These are phyloP conservation scores for Phytophthora pseudosyringae DNA, from an alignment of 352 stramenopile genomes.

Conservation along the genomic window DNA sequence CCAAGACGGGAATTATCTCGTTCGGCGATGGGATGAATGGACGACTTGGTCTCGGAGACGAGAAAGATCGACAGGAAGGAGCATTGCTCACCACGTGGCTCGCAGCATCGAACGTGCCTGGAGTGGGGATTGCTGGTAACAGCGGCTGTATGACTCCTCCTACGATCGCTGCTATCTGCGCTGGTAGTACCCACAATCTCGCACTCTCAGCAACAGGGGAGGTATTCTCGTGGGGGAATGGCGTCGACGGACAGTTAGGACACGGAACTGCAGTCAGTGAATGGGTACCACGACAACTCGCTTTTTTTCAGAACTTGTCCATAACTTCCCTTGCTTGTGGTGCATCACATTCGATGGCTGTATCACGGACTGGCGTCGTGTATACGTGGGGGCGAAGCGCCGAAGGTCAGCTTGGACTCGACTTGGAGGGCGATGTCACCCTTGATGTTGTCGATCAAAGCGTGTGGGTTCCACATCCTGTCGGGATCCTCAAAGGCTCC, in stretches of 20 bases:
- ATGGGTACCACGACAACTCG: constrained; percentile 62
- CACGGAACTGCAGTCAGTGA: constrained; percentile 57
- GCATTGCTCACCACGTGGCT: constrained; percentile 50
- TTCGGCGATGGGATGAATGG: constrained; percentile 81
- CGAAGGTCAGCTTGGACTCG: constrained; percentile 59
- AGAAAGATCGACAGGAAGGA: constrained; percentile 52
- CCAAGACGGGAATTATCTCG: constrained; percentile 54
- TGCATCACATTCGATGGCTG: constrained; percentile 51
- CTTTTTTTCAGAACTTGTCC: constrained; percentile 47
- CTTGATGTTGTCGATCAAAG: constrained; percentile 11
- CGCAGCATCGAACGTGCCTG: constrained; percentile 15
- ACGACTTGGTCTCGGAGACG: constrained; percentile 59
- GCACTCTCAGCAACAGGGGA: constrained; percentile 57
- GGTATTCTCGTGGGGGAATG: constrained; percentile 74
- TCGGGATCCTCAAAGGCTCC: constrained; percentile 23
- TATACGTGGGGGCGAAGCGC: constrained; percentile 64
- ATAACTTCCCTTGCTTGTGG: constrained; percentile 46
- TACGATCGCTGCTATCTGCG: constrained; percentile 48
- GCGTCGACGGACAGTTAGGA: constrained; percentile 63
- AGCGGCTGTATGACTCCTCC: constrained; percentile 37
- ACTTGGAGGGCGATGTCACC: constrained; percentile 8
- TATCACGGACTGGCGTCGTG: constrained; percentile 53
- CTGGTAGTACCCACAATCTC: constrained; percentile 57
- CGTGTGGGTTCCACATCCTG: constrained; percentile 22
- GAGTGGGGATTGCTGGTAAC: constrained; percentile 21